These are phyloP conservation scores for Fusarium goolgardi DNA, from an alignment of 2,329 filamentous ascomycete genomes.

Conservation along the genomic window DNA sequence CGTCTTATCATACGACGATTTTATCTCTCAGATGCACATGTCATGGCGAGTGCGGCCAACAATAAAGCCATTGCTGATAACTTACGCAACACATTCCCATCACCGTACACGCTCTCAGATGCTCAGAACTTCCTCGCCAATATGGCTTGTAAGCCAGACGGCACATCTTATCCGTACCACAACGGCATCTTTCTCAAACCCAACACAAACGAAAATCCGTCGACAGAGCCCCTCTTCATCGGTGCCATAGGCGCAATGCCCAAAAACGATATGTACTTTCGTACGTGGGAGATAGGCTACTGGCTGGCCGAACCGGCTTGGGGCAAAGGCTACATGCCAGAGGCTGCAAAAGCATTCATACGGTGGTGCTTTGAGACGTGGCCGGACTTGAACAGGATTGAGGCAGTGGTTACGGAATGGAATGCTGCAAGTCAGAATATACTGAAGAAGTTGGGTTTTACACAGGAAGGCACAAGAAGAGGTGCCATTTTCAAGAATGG, in stretches of 20 bases:
- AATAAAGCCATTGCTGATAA: slow-evolving; percentile 52
- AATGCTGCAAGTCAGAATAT: slow-evolving; percentile 59
- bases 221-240: slow-evolving; percentile 45
- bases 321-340: slow-evolving; percentile 59
- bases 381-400: slow-evolving; percentile 56
- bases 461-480: slow-evolving; percentile 58
- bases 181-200: slow-evolving; percentile 53
- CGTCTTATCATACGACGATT: slow-evolving; percentile 57
- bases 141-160: slow-evolving; percentile 27
- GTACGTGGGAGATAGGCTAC: slow-evolving; percentile 63
- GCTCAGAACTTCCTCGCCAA: slow-evolving; percentile 54
- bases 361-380: slow-evolving; percentile 59
- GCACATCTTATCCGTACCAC: slow-evolving; percentile 45
- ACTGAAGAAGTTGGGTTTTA: slow-evolving; percentile 58
- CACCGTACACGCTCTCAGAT: slow-evolving; percentile 57
- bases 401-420: slow-evolving; percentile 52
- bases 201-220: slow-evolving; percentile 45
- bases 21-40: slow-evolving; percentile 53
- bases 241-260: slow-evolving; percentile 58
- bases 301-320: slow-evolving; percentile 57
- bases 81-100: slow-evolving; percentile 60
- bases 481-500: slow-evolving; percentile 58
- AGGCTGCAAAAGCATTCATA: slow-evolving; percentile 54
- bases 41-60: slow-evolving; percentile 53
- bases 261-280: slow-evolving; percentile 54